phyloP scores from a whole-genome alignment of 2,329 filamentous ascomycete genomes.

The Ceratocystis huliohia region DNA sequence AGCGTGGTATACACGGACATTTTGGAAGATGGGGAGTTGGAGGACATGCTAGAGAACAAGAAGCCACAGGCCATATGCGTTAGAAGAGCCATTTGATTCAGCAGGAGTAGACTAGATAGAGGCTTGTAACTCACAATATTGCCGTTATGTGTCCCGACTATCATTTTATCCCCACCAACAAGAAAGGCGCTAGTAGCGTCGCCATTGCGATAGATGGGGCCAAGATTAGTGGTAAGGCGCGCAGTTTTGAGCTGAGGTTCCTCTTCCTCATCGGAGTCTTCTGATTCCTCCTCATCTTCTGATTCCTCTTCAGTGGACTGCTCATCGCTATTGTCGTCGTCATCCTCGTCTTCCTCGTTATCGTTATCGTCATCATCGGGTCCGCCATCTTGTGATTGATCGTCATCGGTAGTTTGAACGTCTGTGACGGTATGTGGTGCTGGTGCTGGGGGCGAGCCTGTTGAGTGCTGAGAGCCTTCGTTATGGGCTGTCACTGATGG shows the following conservation, averaged over 20 bases:
- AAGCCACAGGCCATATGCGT: conserved; percentile 9
- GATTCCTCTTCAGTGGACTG: conserved; percentile 30
- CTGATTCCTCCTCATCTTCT: conserved; percentile 50
- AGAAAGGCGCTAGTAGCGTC: conserved; percentile 88
- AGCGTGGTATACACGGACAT: conserved; percentile 76
- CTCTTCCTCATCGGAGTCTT: conserved; percentile 70
- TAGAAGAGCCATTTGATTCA: background rate
- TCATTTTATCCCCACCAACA: conserved; percentile 93
- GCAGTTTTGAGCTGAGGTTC: conserved; percentile 91
- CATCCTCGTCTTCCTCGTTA: conserved; percentile 25
- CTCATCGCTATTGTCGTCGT: conserved; percentile 32
- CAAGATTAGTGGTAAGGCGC: conserved; percentile 67
- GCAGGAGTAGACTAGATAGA: background rate
- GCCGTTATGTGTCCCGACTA: conserved; percentile 89
- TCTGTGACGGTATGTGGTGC: background rate
- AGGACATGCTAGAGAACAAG: conserved; percentile 58
- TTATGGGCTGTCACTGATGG: background rate
- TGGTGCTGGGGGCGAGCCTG: background rate
- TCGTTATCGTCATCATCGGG: conserved; percentile 23
- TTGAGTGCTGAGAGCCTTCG: background rate
- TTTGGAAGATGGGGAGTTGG: conserved; percentile 67
- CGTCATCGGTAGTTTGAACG: background rate
- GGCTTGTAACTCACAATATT: conserved; percentile 57
- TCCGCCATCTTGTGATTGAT: conserved; percentile 9
- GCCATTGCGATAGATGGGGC: conserved; percentile 77